Conservation (phyloP, 192 early-diverging fungal species). For the Coemansia sp. region DNA sequence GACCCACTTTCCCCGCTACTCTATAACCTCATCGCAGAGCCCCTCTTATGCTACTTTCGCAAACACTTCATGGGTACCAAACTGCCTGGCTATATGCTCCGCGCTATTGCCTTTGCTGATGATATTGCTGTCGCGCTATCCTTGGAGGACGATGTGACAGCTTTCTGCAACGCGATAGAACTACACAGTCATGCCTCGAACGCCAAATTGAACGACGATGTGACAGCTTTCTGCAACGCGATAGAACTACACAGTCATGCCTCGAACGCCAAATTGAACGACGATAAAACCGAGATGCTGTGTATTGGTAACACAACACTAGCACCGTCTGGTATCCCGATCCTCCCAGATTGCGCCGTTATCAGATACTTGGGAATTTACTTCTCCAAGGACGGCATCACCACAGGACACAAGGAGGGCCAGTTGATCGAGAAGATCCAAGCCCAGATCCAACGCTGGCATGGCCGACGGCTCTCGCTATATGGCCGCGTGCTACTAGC, state of each 20-base stretch:
- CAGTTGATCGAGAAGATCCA: not conserved
- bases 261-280: no score
- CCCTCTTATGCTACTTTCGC: conserved; percentile 13
- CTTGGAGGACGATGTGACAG: not conserved
- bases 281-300: conserved; percentile 18
- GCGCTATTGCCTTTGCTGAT: conserved; percentile 14
- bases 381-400: conserved; percentile 7
- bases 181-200: conserved; percentile 13
- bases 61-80: not conserved
- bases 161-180: not conserved
- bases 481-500: not conserved
- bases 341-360: not conserved
- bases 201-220: conserved; percentile 7
- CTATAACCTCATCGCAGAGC: conserved; percentile 13
- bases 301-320: not conserved
- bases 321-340: not conserved
- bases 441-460: not conserved
- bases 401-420: not conserved
- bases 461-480: not conserved
- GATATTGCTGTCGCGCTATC: conserved; percentile 13
- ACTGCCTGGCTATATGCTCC: not conserved
- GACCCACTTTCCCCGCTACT: conserved; percentile 6
- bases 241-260: no score
- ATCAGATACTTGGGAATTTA: conserved; percentile 17
- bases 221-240: no score